These are phyloP conservation scores for Amphirosellinia nigrospora DNA, from an alignment of 495 filamentous ascomycete species.

Conservation along the genomic window DNA sequence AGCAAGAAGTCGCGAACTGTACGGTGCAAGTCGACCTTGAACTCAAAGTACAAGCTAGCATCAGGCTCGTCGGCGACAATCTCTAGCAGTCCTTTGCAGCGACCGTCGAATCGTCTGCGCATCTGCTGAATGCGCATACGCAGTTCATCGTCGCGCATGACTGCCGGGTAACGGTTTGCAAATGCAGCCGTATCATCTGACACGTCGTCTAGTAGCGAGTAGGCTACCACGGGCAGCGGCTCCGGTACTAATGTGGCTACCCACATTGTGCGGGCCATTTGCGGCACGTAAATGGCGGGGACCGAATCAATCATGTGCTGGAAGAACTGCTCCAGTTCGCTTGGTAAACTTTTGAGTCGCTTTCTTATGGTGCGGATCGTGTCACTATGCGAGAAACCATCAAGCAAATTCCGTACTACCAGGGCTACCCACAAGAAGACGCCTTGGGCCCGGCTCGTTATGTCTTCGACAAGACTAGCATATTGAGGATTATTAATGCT, in stretches of 20 bases:
- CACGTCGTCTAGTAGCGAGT: slow-evolving; percentile 22
- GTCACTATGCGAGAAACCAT: slow-evolving; percentile 35
- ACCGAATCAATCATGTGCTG: slow-evolving; percentile 30
- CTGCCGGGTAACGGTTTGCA: background rate
- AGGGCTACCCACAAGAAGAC: slow-evolving; percentile 53
- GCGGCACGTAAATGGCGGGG: slow-evolving; percentile 6
- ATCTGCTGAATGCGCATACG: background rate
- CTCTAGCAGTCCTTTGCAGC: slow-evolving; percentile 30
- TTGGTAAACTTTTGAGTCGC: slow-evolving; percentile 28
- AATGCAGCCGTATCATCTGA: background rate
- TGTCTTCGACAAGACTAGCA: slow-evolving; percentile 27
- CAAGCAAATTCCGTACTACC: slow-evolving; percentile 30
- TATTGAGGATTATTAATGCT: background rate
- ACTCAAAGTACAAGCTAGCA: background rate
- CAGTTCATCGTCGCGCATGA: background rate
- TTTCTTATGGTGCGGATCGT: slow-evolving; percentile 25
- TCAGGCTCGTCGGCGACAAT: background rate
- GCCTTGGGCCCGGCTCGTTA: slow-evolving; percentile 43
- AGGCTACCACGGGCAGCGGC: slow-evolving; percentile 25
- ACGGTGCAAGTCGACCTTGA: slow-evolving; percentile 34
- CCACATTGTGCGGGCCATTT: slow-evolving; percentile 12
- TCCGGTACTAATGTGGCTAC: slow-evolving; percentile 15
- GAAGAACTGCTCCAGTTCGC: slow-evolving; percentile 36
- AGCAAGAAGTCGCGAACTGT: slow-evolving; percentile 36
- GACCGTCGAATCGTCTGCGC: slow-evolving; percentile 20